A percentile compares a stretch with the other conserved stretches of the same genome.
Evolutionary conservation across 2,329 filamentous ascomycete species (phyloP).

Genomic region (Coniochaeta ligniaria): DNA sequence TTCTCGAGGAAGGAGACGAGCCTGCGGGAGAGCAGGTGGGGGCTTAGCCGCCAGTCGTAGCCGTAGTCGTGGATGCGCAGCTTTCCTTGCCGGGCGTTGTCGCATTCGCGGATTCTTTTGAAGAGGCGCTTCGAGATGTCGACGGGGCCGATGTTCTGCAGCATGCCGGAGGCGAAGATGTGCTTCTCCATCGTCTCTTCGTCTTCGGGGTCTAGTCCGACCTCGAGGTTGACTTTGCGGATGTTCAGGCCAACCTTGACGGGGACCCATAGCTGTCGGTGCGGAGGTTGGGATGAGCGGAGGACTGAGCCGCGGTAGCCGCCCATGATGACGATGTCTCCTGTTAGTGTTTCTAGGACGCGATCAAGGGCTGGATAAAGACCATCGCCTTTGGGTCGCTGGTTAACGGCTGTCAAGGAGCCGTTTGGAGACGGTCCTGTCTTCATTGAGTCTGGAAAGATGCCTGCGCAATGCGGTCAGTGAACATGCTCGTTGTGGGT

Average conservation of each 20-base stretch:
- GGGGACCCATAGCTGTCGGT: slow-evolving; percentile 89
- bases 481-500: not conserved
- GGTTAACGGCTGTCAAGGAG: slow-evolving; percentile 12
- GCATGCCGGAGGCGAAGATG: slow-evolving; percentile 81
- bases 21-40: slow-evolving; percentile 63
- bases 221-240: slow-evolving; percentile 83
- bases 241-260: slow-evolving; percentile 90
- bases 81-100: slow-evolving; percentile 64
- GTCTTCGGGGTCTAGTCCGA: slow-evolving; percentile 73
- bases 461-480: slow-evolving; percentile 10
- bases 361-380: slow-evolving; percentile 35
- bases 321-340: slow-evolving; percentile 82
- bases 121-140: slow-evolving; percentile 81
- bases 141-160: slow-evolving; percentile 86
- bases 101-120: slow-evolving; percentile 65
- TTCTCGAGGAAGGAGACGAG: slow-evolving; percentile 67
- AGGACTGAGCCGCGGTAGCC: slow-evolving; percentile 89
- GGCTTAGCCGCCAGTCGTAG: slow-evolving; percentile 90
- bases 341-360: slow-evolving; percentile 61
- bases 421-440: slow-evolving; percentile 7
- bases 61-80: slow-evolving; percentile 84
- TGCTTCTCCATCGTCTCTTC: slow-evolving; percentile 75
- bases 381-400: slow-evolving; percentile 10
- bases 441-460: slow-evolving; percentile 20
- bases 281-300: slow-evolving; percentile 70